A percentile compares a stretch with the other conserved stretches of the same genome.
These are phyloP conservation scores for Fusarium begoniae DNA, from an alignment of 2,329 filamentous ascomycete genomes.

Conservation along the genomic window DNA sequence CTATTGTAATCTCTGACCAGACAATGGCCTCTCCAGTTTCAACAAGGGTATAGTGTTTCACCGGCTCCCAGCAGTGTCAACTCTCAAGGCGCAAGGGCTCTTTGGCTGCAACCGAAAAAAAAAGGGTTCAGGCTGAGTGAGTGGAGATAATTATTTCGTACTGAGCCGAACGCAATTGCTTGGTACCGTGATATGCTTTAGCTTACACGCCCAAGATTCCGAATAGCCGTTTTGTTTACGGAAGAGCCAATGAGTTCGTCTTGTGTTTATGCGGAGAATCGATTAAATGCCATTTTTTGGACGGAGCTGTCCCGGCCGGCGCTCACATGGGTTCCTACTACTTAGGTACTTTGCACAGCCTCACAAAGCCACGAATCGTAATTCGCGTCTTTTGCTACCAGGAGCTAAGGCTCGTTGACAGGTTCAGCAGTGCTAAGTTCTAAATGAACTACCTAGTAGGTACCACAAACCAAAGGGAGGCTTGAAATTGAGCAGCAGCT, in stretches of 20 bases:
- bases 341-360: conserved; percentile 35
- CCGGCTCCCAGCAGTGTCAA: not conserved
- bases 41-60: conserved; percentile 11
- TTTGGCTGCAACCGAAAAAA: not conserved
- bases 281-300: not conserved
- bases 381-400: not conserved
- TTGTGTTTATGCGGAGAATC: not conserved
- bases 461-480: not conserved
- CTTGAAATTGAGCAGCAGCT: not conserved
- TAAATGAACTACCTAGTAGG: not conserved
- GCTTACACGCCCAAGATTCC: not conserved
- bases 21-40: conserved; percentile 1
- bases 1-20: not conserved
- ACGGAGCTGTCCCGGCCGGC: not conserved
- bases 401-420: not conserved
- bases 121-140: not conserved
- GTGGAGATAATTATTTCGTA: not conserved
- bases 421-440: not conserved
- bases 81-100: not conserved
- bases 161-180: not conserved
- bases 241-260: conserved; percentile 15
- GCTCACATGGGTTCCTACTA: not conserved
- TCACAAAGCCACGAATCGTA: conserved; percentile 19
- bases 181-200: not conserved
- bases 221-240: not conserved